A percentile compares a stretch with the other conserved stretches of the same genome.
Conservation (phyloP, 2,329 filamentous ascomycete species). For the Fusarium robinianum region DNA sequence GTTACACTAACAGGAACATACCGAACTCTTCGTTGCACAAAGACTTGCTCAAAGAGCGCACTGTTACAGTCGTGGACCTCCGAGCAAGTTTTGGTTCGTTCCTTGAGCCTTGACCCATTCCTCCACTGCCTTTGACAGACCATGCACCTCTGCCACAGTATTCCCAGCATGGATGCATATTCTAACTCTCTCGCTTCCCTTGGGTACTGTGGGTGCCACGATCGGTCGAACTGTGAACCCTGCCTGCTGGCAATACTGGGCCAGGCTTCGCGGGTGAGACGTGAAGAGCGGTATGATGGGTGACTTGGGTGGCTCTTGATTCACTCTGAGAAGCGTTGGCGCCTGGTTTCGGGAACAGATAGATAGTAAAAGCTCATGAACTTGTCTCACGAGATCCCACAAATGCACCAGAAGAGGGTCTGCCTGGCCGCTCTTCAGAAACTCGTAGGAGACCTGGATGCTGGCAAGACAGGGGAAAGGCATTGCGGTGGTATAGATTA, state of each 20-base stretch:
- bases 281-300: slow-evolving; percentile 70
- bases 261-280: slow-evolving; percentile 60
- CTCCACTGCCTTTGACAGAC: slow-evolving; percentile 53
- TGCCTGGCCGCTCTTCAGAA: slow-evolving; percentile 56
- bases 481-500: slow-evolving; percentile 76
- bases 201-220: slow-evolving; percentile 69
- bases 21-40: no score
- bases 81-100: neutral
- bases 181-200: slow-evolving; percentile 65
- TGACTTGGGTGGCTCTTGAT: slow-evolving; percentile 50
- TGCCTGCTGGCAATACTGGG: slow-evolving; percentile 60
- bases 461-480: slow-evolving; percentile 63
- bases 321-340: slow-evolving; percentile 42
- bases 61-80: no score
- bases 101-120: slow-evolving; percentile 46
- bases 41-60: no score
- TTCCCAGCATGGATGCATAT: slow-evolving; percentile 73
- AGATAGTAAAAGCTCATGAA: slow-evolving; percentile 51
- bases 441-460: slow-evolving; percentile 61
- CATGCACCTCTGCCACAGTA: slow-evolving; percentile 59
- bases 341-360: slow-evolving; percentile 36
- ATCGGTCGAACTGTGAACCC: slow-evolving; percentile 68
- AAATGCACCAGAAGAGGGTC: slow-evolving; percentile 42
- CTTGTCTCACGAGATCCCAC: slow-evolving; percentile 41
- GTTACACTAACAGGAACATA: no score